A percentile compares a stretch with the other conserved stretches of the same genome.
Evolutionary conservation across 2,329 filamentous ascomycete genomes (phyloP).

Genomic region (Alternaria sp.): DNA sequence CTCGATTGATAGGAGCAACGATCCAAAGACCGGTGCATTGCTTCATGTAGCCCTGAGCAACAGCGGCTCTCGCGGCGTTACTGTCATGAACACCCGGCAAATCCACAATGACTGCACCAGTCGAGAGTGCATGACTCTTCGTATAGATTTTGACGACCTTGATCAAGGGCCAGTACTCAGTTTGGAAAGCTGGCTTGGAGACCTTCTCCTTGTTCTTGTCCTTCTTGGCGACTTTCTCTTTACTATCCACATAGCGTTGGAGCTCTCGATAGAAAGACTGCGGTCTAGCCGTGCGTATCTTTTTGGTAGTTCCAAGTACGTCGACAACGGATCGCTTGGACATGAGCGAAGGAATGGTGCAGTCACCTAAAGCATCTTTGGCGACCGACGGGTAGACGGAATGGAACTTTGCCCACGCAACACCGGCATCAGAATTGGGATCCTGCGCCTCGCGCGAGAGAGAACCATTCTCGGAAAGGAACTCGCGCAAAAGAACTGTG

Average conservation of each 20-base stretch:
- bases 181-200: constrained; percentile 20
- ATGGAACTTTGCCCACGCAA: constrained; percentile 60
- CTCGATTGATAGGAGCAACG: constrained; percentile 66
- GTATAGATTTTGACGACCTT: constrained; percentile 61
- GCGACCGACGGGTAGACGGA: constrained; percentile 55
- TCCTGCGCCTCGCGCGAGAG: constrained; percentile 48
- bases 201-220: constrained; percentile 37
- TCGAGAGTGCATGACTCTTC: constrained; percentile 58
- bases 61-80: constrained; percentile 64
- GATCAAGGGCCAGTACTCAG: constrained; percentile 60
- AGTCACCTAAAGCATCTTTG: constrained; percentile 48
- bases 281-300: constrained; percentile 48
- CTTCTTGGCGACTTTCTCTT: constrained; percentile 54
- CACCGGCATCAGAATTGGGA: constrained; percentile 55
- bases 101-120: constrained; percentile 64
- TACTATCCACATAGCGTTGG: constrained; percentile 62
- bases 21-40: constrained; percentile 67
- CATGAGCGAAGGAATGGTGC: constrained; percentile 52
- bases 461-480: constrained; percentile 51
- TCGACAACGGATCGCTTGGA: constrained; percentile 46
- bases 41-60: constrained; percentile 66
- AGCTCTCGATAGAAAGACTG: constrained; percentile 55
- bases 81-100: constrained; percentile 66
- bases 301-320: constrained; percentile 56
- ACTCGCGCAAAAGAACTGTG: constrained; percentile 55